Evolutionary conservation across 2,329 filamentous ascomycete species (phyloP), one percentile per base, ranked within the genome.

Genomic region (Penicillium rolfsii): DNA sequence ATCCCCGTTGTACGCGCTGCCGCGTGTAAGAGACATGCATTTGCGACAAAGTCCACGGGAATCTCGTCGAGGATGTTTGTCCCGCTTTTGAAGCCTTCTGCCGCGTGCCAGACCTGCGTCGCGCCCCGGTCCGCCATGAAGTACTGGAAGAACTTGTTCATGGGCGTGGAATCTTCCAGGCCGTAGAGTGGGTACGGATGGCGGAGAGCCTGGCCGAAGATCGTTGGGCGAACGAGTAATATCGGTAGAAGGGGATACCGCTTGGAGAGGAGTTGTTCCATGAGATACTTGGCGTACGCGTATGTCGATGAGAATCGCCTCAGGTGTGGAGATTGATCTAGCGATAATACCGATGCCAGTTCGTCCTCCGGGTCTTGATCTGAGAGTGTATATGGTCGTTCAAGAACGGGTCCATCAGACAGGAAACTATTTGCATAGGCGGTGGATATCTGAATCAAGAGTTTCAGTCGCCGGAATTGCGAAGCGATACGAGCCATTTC

Each of bases 11-110:
- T 74, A 8, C 64, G 66, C 12, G 70, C 70, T 6, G 71, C 72
- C 1, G 70, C 69, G 33, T 74, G 73, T 8, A 74, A 41, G 14
- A 74, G 64, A 62, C 71, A 72, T 1, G 70, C 68, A 49, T 74
- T 74, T 30, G 73, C 72, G 16, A 74, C 73, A 33, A 74, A 70
- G 43, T 74, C 73, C 3, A 74, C 73, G 0, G 73, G 73, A 2
- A 74, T 70, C 57, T 74, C 73, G 36, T 74, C 73, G 8, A 74
- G 56, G 35, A 73, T 69, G 38, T 74, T 74, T 22, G 67, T 63
- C 3, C 71, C 73, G 8, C 64, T 70, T 5, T 63, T 63, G 36
- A 70, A 70, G 1, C 73, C 73, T 30, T 69, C 55, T 3, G 73
- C 64, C 0, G 72, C 67, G 46, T 73, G 71, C 73, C 73, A 74